Evolutionary conservation across 2,329 filamentous ascomycete genomes (phyloP), one percentile per base, ranked within the genome.

Genomic region (Didymella lethalis): DNA sequence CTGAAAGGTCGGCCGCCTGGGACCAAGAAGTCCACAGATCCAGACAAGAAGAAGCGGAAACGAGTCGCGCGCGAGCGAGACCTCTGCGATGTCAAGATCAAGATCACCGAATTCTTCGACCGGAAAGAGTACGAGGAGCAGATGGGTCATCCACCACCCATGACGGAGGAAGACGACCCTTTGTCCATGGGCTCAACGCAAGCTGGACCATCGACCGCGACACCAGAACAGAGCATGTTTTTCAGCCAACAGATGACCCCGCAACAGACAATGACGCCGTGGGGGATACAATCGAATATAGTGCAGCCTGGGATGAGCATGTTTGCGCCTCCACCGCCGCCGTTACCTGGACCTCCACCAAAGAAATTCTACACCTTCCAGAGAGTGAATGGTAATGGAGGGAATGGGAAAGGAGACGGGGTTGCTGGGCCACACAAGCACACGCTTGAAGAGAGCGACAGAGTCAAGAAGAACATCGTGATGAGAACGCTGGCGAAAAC

Each of bases 21-120:
- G 29, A 93, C 90, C 4, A 88, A 89, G 59, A 93, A 93, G 74
- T 91, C 89, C 0, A 86, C 90, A 46, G 90, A 93, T 67, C 90
- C 91, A 0, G 88, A 87, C 73, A 93, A 92, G 80, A 93, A 92
- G 82, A 93, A 92, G 76, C 85, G 91, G 36, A 93, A 92, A 77
- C 87, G 91, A 26, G 87, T 84, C 34, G 88, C 88, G n/a, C 83
- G 91, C 41, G 87, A 91, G 75, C 83, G 89, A 12, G 89, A 93
- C 77, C 82, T 93, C n/a, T 94, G 91, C 74, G 90, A 93, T 75
- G 90, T 93, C 64, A 93, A 93, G 78, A 92, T 93, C 75, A 93
- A 93, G 75, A 91, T 93, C 59, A 92, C 90, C 2, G 90, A 93
- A 75, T 91, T 91, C 77, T 89, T 90, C 53, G 85, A 88, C 10